Base-by-base conservation (phyloP, 1,284 basidiomycete genomes). In the Sanghuangporus baumii region DNA sequence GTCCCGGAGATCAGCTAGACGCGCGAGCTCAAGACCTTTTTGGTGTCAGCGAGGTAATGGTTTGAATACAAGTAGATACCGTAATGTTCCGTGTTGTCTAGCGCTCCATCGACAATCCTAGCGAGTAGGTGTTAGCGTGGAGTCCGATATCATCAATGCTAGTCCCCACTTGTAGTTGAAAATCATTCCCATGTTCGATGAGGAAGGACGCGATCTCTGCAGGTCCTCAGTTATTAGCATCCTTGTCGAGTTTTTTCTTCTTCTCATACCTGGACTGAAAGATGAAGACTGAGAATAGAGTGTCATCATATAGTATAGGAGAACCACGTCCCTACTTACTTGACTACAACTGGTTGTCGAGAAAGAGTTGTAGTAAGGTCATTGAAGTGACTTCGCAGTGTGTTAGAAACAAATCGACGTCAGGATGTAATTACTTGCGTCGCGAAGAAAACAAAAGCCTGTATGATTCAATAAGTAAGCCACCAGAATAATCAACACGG, bases 371-470 rank as follows among this genome's bases (percentile, higher is more conserved):
- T 81, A 2, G 84, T 80, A 7, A 93, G 76, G 67, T 92, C 88
- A 46, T 78, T 75, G 69, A 91, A 92, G 70, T 93, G 90, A 3
- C 90, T 93, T 65, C 0, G 55, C 43, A n/a, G 26, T 31, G 3
- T 31, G 55, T 46, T 41, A 48, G 23, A 40, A 64, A 18, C 55
- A 37, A 47, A 20, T 38, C 47, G 16, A 52, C 9, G 43, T 7
- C 50, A 26, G 23, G 1, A 46, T 9, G 2, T 56, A 6, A 54
- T 38, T 63, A 74, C 82, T 67, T 71, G 96, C 81, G 96, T 98
- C 6, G 93, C 89, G 70, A 98, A 98, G 74, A 97, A 91, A 1
- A 91, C 89, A 67, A 89, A 91, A 9, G 87, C 80, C 91, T 95
- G 60, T 37, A 11, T 11, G 20, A 23, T 23, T 6, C 16, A 36